These are phyloP conservation scores for Lolium perenne DNA, from an alignment of 176 grass and related monocot species.

Conservation along the genomic window DNA sequence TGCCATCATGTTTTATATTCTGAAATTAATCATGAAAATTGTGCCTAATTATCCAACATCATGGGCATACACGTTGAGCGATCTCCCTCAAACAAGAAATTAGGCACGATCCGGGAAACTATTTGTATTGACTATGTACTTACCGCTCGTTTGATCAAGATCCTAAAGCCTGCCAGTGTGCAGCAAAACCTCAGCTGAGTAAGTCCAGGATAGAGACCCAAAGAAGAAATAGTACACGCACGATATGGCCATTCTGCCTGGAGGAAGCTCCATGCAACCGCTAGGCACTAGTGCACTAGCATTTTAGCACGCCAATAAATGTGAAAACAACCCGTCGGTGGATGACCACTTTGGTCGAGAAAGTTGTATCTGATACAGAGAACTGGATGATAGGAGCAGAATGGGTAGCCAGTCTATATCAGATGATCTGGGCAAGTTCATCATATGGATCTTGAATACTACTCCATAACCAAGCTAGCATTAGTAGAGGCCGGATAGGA, in stretches of 20 bases:
- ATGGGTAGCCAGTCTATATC: conserved; percentile 37
- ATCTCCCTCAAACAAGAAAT: too few relatives aligned
- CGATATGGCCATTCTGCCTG: not conserved
- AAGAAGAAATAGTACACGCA: not conserved
- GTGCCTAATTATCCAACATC: too few relatives aligned
- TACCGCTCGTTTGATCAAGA: too few relatives aligned
- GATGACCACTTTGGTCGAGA: not conserved
- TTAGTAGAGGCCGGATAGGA: not conserved
- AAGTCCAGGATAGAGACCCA: not conserved
- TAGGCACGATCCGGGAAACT: too few relatives aligned
- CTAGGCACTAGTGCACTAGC: not conserved
- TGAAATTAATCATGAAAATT: too few relatives aligned
- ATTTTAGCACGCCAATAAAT: conserved; percentile 32
- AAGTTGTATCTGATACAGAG: not conserved
- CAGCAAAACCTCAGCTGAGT: not conserved
- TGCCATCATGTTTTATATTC: too few relatives aligned
- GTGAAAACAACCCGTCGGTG: conserved; percentile 18
- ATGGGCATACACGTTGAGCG: too few relatives aligned
- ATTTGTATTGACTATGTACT: too few relatives aligned
- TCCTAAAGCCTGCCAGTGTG: not conserved
- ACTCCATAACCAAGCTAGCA: not conserved
- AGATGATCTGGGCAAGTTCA: not conserved
- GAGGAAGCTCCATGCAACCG: not conserved
- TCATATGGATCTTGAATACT: not conserved
- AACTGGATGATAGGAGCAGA: not conserved